These are phyloP conservation scores for Aphanomyces euteiches DNA, from an alignment of 352 stramenopile genomes.

Conservation along the genomic window DNA sequence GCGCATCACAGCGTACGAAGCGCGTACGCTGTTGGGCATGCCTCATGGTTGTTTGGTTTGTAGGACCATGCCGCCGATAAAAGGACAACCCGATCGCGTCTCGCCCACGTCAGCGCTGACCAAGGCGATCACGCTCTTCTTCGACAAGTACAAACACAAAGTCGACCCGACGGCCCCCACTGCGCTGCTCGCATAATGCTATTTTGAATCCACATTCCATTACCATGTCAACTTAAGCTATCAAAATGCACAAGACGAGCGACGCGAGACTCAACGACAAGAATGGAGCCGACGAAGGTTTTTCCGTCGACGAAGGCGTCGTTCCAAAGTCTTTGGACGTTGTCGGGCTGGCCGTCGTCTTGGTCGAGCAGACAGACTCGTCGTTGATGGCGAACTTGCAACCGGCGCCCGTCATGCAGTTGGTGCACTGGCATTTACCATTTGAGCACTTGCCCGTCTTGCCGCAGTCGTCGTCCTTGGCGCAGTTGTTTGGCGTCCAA, in stretches of 20 bases:
- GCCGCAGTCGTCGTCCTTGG: not conserved
- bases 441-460: slow-evolving; percentile 3
- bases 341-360: not conserved
- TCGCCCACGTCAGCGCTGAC: slow-evolving; percentile 1
- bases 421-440: not conserved
- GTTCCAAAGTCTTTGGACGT: not conserved
- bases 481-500: not conserved
- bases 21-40: no score
- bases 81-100: not conserved
- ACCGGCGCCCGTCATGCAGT: slow-evolving; percentile 3
- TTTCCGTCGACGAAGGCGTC: not conserved
- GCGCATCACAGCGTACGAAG: slow-evolving; percentile 44
- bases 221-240: no score
- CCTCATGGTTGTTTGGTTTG: not conserved
- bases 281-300: no score
- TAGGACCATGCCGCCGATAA: not conserved
- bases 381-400: slow-evolving; percentile 23
- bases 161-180: not conserved
- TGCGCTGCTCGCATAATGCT: no score
- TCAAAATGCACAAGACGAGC: no score
- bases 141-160: slow-evolving; percentile 12
- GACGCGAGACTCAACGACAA: no score
- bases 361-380: slow-evolving; percentile 5
- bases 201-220: no score
- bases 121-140: slow-evolving; percentile 1